phyloP scores from a whole-genome alignment of 2,329 filamentous ascomycete genomes.

The Penicillium olsonii region DNA sequence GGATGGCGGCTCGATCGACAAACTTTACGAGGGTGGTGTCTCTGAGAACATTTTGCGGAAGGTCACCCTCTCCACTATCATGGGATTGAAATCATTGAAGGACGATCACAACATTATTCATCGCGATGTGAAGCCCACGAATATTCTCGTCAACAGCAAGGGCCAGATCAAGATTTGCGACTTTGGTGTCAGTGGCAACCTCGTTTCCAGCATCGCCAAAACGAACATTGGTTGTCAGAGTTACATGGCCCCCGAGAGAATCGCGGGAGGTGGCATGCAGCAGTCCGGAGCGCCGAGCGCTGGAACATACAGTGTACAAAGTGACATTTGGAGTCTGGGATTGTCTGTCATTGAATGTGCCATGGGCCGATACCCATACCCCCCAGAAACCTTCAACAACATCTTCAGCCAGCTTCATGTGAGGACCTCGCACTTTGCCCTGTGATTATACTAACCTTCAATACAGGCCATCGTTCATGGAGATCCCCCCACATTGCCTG shows the following conservation, averaged over 20 bases:
- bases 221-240: slow-evolving; percentile 99
- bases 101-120: slow-evolving; percentile 99
- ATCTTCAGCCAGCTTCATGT: slow-evolving; percentile 97
- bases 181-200: slow-evolving; percentile 93
- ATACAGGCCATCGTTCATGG: slow-evolving; percentile 92
- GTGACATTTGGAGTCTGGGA: slow-evolving; percentile 95
- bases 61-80: slow-evolving; percentile 84
- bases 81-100: slow-evolving; percentile 89
- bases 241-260: slow-evolving; percentile 97
- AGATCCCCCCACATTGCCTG: slow-evolving; percentile 85
- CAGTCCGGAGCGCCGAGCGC: slow-evolving; percentile 68
- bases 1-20: slow-evolving; percentile 97
- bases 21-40: slow-evolving; percentile 86
- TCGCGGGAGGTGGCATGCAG: slow-evolving; percentile 80
- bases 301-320: slow-evolving; percentile 95
- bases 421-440: slow-evolving; percentile 49
- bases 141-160: slow-evolving; percentile 85
- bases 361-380: slow-evolving; percentile 91
- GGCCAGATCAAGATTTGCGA: slow-evolving; percentile 98
- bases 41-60: slow-evolving; percentile 86
- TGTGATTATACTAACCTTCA: slow-evolving; percentile 13
- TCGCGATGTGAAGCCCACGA: slow-evolving; percentile 98
- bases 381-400: slow-evolving; percentile 94
- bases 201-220: slow-evolving; percentile 96
- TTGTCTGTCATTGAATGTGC: slow-evolving; percentile 95